Base-by-base conservation (phyloP, 208 protist species). In the Leishmania guyanensis region DNA sequence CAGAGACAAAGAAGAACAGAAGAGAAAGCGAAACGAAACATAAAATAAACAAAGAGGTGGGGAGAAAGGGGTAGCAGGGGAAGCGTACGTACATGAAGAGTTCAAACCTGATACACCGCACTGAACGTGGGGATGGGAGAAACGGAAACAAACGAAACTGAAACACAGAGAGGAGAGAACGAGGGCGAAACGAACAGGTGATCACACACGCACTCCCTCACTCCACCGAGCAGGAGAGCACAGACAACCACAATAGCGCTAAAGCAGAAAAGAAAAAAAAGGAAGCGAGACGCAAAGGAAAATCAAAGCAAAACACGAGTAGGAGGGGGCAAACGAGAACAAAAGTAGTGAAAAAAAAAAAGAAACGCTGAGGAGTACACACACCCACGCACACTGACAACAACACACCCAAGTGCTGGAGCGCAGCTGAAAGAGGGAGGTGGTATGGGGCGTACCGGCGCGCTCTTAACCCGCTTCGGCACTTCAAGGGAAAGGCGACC, bases 231-330 rank as follows among this genome's bases (percentile, higher is more conserved):
- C 53, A 46, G 43, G 43, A 46, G 43, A 46, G 53, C 0, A 9
- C 53, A 56, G 53, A 20, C 65, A 70, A n/a, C 36, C 33, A 43
- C 36, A 70, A 70, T n/a, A 36, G 36, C 65, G 43, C 12, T 58
- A 17, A 75, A 75, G 46, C 10, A 48, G 29, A 58, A 75, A 48
- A 36, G 8, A 56, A 39, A 80, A 51, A 12, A 12, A 60, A 75
- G 29, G 46, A 20, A 26, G 33, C 17, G 5, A 70, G 17, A 79
- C 43, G 48, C 22, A 75, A 79, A 84, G 50, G 73, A 14, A 83
- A 54, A 56, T 26, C 43, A 46, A 46, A 46, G 43, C 5, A 39
- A 39, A 71, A 71, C 66, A 71, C 66, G 39, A 68, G 51, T 56
- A 26, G 50, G 22, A 33, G 22, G 39, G 48, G 70, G 14, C 39